phyloP scores from a whole-genome alignment of 2,329 filamentous ascomycete species.

The Aspergillus ibericus region DNA sequence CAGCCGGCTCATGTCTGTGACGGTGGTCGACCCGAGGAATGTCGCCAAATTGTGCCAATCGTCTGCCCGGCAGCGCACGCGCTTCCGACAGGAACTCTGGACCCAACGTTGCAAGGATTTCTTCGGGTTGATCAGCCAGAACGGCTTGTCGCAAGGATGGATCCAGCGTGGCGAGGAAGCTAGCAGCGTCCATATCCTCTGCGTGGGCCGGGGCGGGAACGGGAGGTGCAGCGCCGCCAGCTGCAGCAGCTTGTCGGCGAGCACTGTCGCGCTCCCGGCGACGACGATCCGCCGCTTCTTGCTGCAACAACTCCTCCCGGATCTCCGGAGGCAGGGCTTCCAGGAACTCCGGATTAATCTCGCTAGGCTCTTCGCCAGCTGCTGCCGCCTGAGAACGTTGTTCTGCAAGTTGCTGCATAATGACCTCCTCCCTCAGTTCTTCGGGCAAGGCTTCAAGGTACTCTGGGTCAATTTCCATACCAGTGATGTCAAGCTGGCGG shows the following conservation, averaged over 20 bases:
- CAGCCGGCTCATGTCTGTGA: conserved; percentile 36
- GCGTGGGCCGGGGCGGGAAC: conserved; percentile 54
- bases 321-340: conserved; percentile 90
- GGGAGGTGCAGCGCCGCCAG: conserved; percentile 44
- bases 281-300: conserved; percentile 85
- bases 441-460: conserved; percentile 97
- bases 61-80: conserved; percentile 64
- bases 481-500: conserved; percentile 87
- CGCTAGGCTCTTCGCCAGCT: conserved; percentile 63
- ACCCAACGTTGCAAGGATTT: conserved; percentile 78
- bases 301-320: conserved; percentile 83
- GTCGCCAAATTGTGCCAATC: conserved; percentile 56
- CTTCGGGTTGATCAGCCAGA: conserved; percentile 86
- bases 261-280: conserved; percentile 81
- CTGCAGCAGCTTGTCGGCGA: conserved; percentile 62
- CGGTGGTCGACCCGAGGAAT: conserved; percentile 40
- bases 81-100: conserved; percentile 85
- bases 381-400: conserved; percentile 74
- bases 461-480: conserved; percentile 88
- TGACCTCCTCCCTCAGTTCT: conserved; percentile 92
- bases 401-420: conserved; percentile 83
- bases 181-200: conserved; percentile 87
- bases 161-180: conserved; percentile 87
- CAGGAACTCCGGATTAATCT: conserved; percentile 87
- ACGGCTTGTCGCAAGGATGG: conserved; percentile 82